These are phyloP conservation scores for Pterocarpus macrocarpus DNA, from an alignment of 306 rosid species.

Conservation along the genomic window DNA sequence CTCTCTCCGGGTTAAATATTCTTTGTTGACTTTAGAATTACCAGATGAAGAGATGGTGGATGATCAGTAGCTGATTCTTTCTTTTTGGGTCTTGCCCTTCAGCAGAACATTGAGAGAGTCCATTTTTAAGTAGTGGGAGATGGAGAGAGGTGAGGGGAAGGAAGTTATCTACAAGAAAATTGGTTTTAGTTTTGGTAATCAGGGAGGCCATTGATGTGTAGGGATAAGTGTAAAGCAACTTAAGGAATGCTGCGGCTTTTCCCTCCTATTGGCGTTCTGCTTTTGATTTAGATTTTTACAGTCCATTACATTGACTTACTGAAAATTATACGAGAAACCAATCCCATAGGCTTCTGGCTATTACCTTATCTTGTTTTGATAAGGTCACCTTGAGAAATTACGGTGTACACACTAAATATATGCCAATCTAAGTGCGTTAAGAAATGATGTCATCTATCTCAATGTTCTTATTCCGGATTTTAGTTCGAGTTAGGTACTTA, in stretches of 20 bases:
- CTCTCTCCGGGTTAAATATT: constrained; percentile 84
- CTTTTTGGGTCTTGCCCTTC: constrained; percentile 29
- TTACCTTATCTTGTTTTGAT: background rate
- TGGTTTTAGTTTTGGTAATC: constrained; percentile 17
- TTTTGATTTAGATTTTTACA: constrained; percentile 31
- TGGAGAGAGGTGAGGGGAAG: background rate
- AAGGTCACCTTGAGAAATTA: constrained; percentile 18
- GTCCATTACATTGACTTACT: constrained; percentile 29
- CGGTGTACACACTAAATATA: constrained; percentile 34
- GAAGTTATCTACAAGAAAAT: constrained; percentile 16
- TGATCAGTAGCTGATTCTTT: constrained; percentile 55
- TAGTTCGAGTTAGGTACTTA: background rate
- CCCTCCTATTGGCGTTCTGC: constrained; percentile 22
- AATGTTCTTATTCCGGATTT: constrained; percentile 12
- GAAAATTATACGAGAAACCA: constrained; percentile 32
- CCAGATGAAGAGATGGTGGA: constrained; percentile 81
- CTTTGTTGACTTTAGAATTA: constrained; percentile 74
- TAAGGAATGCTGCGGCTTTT: constrained; percentile 13
- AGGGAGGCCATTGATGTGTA: constrained; percentile 3
- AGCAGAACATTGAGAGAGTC: too few species aligned
- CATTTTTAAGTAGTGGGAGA: background rate
- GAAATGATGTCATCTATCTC: constrained; percentile 28
- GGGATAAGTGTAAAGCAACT: background rate
- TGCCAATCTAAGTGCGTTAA: constrained; percentile 15
- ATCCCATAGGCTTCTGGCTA: constrained; percentile 27